A percentile compares a stretch with the other conserved stretches of the same genome.
These are phyloP conservation scores for Blastocystis sp. DNA, from an alignment of 352 stramenopile species.

Conservation along the genomic window DNA sequence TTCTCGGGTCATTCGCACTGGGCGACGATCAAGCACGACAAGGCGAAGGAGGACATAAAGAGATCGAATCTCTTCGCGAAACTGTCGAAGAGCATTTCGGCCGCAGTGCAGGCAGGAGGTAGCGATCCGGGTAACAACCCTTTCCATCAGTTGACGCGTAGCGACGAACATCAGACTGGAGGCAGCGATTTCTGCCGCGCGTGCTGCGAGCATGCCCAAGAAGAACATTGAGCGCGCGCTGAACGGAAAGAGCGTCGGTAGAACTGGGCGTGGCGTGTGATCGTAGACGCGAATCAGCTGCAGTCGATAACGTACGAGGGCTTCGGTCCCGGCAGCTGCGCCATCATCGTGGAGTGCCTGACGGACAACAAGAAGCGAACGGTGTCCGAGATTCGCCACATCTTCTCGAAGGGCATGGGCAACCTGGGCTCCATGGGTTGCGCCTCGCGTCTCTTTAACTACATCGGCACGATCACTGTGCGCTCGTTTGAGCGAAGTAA, in stretches of 20 bases:
- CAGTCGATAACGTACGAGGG: slow-evolving; percentile 65
- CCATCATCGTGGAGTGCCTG: slow-evolving; percentile 71
- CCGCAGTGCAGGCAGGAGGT: slow-evolving; percentile 49
- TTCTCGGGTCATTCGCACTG: slow-evolving; percentile 74
- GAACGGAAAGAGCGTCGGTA: slow-evolving; percentile 62
- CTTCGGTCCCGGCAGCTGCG: slow-evolving; percentile 62
- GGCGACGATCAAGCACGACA: slow-evolving; percentile 73
- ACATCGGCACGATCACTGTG: slow-evolving; percentile 66
- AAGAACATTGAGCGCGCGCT: slow-evolving; percentile 71
- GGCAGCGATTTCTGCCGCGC: slow-evolving; percentile 55
- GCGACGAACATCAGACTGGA: slow-evolving; percentile 65
- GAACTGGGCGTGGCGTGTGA: background rate
- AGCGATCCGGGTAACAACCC: slow-evolving; percentile 17
- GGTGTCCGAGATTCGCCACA: slow-evolving; percentile 64
- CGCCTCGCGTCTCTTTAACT: slow-evolving; percentile 67
- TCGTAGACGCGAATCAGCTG: slow-evolving; percentile 42
- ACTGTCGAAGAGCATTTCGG: slow-evolving; percentile 65
- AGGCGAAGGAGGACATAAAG: slow-evolving; percentile 71
- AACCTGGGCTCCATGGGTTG: slow-evolving; percentile 33
- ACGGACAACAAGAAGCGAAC: slow-evolving; percentile 73
- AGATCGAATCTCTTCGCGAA: slow-evolving; percentile 59
- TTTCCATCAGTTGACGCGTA: background rate
- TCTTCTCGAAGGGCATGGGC: slow-evolving; percentile 67
- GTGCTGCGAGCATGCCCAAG: slow-evolving; percentile 66
- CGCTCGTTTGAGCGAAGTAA: background rate